phyloP scores from a whole-genome alignment of 2,329 filamentous ascomycete genomes.

The Penicillium vulpinum region DNA sequence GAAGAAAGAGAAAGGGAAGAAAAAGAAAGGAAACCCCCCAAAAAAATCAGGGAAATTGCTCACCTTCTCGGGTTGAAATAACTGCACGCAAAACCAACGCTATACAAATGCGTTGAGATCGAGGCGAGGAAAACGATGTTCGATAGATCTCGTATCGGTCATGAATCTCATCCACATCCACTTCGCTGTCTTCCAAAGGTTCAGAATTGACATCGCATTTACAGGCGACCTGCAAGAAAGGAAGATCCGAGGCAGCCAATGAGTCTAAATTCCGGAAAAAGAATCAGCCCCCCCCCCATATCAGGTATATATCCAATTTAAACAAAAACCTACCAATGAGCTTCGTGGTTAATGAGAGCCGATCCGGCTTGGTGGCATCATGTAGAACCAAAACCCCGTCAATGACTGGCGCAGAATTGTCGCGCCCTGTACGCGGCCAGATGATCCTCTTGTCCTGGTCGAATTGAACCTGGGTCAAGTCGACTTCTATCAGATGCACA shows the following conservation, averaged over 20 bases:
- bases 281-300: neutral
- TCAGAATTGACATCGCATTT: constrained; percentile 78
- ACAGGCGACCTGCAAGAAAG: constrained; percentile 78
- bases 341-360: constrained; percentile 70
- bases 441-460: constrained; percentile 48
- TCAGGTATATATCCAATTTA: neutral
- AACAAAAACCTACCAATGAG: constrained; percentile 68
- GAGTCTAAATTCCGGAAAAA: constrained; percentile 56
- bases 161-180: constrained; percentile 72
- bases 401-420: constrained; percentile 69
- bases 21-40: neutral
- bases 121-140: constrained; percentile 68
- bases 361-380: constrained; percentile 78
- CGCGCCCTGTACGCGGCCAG: constrained; percentile 59
- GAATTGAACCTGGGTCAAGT: constrained; percentile 53
- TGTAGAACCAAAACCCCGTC: constrained; percentile 85
- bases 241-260: constrained; percentile 69
- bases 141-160: constrained; percentile 72
- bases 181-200: constrained; percentile 58
- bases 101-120: constrained; percentile 73
- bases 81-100: constrained; percentile 72
- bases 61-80: constrained; percentile 68
- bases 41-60: constrained; percentile 37
- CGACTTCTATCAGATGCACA: constrained; percentile 59
- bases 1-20: constrained; percentile 3